A percentile compares a stretch with the other conserved stretches of the same genome.
These are phyloP conservation scores for Fonsecaea nubica DNA, from an alignment of 2,329 filamentous ascomycete species.

Conservation along the genomic window DNA sequence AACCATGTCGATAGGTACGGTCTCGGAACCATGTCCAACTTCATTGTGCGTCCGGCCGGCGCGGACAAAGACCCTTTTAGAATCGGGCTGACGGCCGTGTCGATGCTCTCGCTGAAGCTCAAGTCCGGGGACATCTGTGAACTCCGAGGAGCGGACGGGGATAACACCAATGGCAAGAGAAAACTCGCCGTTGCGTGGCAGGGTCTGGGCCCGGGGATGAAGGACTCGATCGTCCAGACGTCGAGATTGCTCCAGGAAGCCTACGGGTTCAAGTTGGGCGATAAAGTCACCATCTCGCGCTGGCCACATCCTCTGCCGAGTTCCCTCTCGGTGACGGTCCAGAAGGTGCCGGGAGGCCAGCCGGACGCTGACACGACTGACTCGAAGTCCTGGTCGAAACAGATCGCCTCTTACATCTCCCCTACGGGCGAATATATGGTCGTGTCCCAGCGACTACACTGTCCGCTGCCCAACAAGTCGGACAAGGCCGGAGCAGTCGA, in stretches of 20 bases:
- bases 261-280: conserved; percentile 74
- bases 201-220: conserved; percentile 64
- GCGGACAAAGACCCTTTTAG: conserved; percentile 64
- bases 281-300: conserved; percentile 68
- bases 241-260: conserved; percentile 75
- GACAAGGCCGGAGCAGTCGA: conserved; percentile 41
- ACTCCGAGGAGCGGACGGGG: conserved; percentile 44
- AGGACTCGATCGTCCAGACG: conserved; percentile 72
- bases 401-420: conserved; percentile 58
- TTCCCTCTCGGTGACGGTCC: conserved; percentile 65
- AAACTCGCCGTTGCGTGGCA: conserved; percentile 65
- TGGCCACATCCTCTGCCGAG: conserved; percentile 60
- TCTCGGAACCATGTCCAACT: conserved; percentile 44
- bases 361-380: conserved; percentile 44
- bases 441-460: conserved; percentile 27
- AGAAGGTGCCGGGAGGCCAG: conserved; percentile 37
- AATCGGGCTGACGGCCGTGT: conserved; percentile 63
- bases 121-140: conserved; percentile 65
- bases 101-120: conserved; percentile 62
- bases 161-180: conserved; percentile 12
- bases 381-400: conserved; percentile 56
- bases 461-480: not conserved
- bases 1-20: not conserved
- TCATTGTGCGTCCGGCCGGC: conserved; percentile 62
- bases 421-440: conserved; percentile 47